Base-by-base conservation (phyloP, 164 flowering plant species). In the Warburgia ugandensis region DNA sequence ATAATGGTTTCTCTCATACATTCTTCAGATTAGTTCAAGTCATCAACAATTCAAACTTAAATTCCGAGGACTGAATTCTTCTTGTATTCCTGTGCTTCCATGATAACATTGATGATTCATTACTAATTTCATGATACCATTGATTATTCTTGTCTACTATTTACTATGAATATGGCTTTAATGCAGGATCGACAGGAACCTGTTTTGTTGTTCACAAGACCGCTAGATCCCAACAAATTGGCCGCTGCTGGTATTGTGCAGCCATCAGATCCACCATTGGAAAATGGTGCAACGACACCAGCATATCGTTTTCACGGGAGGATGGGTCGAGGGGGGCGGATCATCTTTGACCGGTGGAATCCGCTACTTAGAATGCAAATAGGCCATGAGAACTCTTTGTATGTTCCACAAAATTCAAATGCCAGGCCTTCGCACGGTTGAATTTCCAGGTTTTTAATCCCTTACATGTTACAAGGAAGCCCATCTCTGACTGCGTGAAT, bases 111-210 rank as follows among this genome's bases (percentile, higher is more conserved):
- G 45, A 42, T 11, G 25, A 21, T 1, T 11, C 1, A 20, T 17
- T 43, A 6, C 46, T 43, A n/a, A n/a, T n/a, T n/a, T n/a, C n/a
- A n/a, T n/a, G n/a, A n/a, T n/a, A n/a, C n/a, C n/a, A 21, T 19
- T 3, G 45, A 42, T 11, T 6, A 21, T 1, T 11, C 1, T 5
- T 17, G 21, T 3, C 46, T 43, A n/a, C n/a, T n/a, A n/a, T n/a
- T n/a, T n/a, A n/a, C 3, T 17, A 16, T 10, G 3, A 16, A 27
- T 37, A 28, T 53, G 25, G 47, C 38, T 28, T 50, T 41, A 13
- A 40, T 78, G 73, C 81, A 92, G 98, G 99, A 84, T 73, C 97
- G 94, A 20, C 59, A 59, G 33, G 95, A 88, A 68, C 99, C 96
- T 19, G 75, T 78, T 48, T 29, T 86, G 44, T 60, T 89, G 69